Conservation (phyloP, 441 rosid genomes). For the Codiaeum variegatum region DNA sequence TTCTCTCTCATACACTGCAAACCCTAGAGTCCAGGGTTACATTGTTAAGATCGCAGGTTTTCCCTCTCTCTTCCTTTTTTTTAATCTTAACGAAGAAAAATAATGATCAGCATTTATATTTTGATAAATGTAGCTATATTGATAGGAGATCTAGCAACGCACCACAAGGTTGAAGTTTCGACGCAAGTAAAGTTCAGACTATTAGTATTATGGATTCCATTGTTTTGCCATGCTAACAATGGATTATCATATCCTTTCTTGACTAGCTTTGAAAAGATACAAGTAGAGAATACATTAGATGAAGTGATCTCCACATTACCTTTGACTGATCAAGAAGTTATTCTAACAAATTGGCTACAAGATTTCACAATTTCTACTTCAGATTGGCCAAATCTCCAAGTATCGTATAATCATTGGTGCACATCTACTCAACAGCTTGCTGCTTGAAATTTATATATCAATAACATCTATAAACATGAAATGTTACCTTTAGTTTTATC, state of each 20-base stretch:
- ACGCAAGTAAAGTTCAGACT: conserved; percentile 60
- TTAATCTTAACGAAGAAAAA: too few species aligned
- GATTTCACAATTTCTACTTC: conserved; percentile 55
- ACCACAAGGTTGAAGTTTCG: conserved; percentile 31
- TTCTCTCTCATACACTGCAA: conserved; percentile 51
- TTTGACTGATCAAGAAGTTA: conserved; percentile 54
- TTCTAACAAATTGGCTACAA: conserved; percentile 77
- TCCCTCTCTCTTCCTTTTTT: not conserved
- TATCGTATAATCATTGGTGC: conserved; percentile 72
- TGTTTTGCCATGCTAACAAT: conserved; percentile 58
- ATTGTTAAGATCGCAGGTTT: conserved; percentile 64
- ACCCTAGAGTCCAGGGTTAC: conserved; percentile 63
- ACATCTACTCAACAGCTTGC: conserved; percentile 46
- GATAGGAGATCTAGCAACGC: conserved; percentile 44
- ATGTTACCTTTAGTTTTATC: too few species aligned
- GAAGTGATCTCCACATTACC: conserved; percentile 51
- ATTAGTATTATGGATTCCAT: conserved; percentile 56
- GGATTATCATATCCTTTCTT: conserved; percentile 55
- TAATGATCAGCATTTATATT: not conserved
- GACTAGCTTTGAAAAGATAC: conserved; percentile 52
- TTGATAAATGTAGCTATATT: conserved; percentile 37
- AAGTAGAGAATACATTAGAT: conserved; percentile 64
- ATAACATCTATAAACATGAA: too few species aligned
- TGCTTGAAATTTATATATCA: not conserved
- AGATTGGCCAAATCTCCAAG: conserved; percentile 76